Base-by-base conservation (phyloP, 2,329 filamentous ascomycete species). In the Penicillium sp. region DNA sequence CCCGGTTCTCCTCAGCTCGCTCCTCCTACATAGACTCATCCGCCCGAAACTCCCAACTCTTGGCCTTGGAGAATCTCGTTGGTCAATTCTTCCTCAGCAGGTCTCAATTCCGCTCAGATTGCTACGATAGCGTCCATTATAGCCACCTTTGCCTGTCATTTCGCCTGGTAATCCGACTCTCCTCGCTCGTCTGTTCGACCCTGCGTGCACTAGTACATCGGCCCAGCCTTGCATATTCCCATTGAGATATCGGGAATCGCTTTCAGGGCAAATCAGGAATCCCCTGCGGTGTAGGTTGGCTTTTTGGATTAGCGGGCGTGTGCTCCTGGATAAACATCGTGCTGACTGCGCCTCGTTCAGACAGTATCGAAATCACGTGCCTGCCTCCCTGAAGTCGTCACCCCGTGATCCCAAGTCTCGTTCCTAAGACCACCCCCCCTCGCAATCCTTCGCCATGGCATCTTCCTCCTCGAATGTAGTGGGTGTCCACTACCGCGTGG, bases 401-500 rank as follows among this genome's bases (percentile, higher is more conserved):
- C 58, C 60, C 60, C 53, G 65, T 65, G 62, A 65, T 68, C 56
- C 47, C 63, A 61, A 68, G 62, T 63, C 62, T 45, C 53, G 50
- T 66, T 61, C 56, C 61, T 63, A 58, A 55, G 61, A 47, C 51
- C 49, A 64, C 56, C 49, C 53, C 53, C 55, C 53, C 54, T 45
- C 58, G 58, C 44, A 49, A 53, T 44, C 38, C 49, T 42, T 60
- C 65, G 51, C 56, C 56, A 95, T 95, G 92, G 88, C 92, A 62
- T 93, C 91, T 68, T 92, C 91, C 63, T 95, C 92, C 67, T 97
- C 93, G 65, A 98, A 98, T 81, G 95, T 99, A 71, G 95, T 98
- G 75, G 95, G 95, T 77, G 95, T 99, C 70, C 95, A 99, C 83
- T 99, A 99, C 81, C 88, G 95, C 70, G 95, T 99, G 70, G 95